Percentiles rank a stretch among this genome's conserved stretches.
Conservation (phyloP, 2,329 filamentous ascomycete genomes). For the Pyrenophora tritici-repentis region DNA sequence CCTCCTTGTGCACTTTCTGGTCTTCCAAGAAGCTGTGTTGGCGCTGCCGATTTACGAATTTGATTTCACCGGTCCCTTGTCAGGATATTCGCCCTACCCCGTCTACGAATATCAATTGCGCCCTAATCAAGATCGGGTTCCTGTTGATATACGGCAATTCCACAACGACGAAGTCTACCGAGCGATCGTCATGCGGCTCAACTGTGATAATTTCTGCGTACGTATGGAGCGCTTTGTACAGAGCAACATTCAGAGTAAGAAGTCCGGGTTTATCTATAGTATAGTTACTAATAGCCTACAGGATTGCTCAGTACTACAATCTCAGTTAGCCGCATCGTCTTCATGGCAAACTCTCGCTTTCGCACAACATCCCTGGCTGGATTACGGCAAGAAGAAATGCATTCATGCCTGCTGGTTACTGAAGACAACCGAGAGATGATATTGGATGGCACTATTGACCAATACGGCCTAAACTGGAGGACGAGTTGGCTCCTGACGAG, state of each 20-base stretch:
- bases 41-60: background rate
- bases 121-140: too few relatives aligned
- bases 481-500: constrained; percentile 1
- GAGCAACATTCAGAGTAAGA: background rate
- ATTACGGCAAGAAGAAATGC: background rate
- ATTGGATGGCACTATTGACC: background rate
- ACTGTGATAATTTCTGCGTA: background rate
- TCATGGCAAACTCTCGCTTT: background rate
- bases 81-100: too few relatives aligned
- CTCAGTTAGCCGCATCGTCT: background rate
- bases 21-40: constrained; percentile 3
- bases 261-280: too few relatives aligned
- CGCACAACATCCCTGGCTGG: background rate
- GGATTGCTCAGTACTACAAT: background rate
- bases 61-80: too few relatives aligned
- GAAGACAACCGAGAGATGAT: background rate
- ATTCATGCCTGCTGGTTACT: background rate
- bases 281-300: background rate
- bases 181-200: background rate
- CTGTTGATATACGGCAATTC: background rate
- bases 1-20: background rate
- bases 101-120: too few relatives aligned
- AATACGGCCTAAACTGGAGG: background rate
- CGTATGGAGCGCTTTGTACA: background rate
- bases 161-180: background rate